These are phyloP conservation scores for Boletus mariae DNA, from an alignment of 1,284 basidiomycete species.

Conservation along the genomic window DNA sequence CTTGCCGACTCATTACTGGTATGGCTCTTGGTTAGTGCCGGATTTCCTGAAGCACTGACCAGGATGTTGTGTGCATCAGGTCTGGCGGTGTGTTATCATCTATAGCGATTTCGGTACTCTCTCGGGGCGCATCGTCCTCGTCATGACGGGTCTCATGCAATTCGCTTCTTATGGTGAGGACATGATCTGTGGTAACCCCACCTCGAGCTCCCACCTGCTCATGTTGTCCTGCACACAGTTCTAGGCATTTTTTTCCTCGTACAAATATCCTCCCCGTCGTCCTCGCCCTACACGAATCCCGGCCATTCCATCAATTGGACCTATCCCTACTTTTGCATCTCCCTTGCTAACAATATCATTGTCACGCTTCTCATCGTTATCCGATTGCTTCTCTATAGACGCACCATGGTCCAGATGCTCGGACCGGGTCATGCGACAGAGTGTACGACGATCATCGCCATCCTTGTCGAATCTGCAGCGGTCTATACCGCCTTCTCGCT, in stretches of 20 bases:
- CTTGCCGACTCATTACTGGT: constrained; percentile 32
- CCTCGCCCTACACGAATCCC: constrained; percentile 22
- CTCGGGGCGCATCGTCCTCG: constrained; percentile 14
- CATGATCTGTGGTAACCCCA: not conserved
- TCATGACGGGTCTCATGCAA: constrained; percentile 24
- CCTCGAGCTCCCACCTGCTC: not conserved
- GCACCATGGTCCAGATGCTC: constrained; percentile 8
- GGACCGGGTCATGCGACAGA: constrained; percentile 23
- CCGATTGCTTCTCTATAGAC: constrained; percentile 24
- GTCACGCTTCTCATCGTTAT: constrained; percentile 20
- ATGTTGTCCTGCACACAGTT: constrained; percentile 6
- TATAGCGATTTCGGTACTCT: constrained; percentile 19
- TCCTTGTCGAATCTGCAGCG: constrained; percentile 29
- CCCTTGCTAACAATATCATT: constrained; percentile 23
- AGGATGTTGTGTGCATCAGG: constrained; percentile 13
- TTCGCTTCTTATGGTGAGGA: constrained; percentile 25
- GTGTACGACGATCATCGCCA: constrained; percentile 26
- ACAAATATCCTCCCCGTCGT: constrained; percentile 28
- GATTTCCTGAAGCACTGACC: not conserved
- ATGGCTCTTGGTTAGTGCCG: not conserved
- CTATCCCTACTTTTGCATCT: constrained; percentile 24
- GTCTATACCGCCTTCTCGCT: constrained; percentile 26
- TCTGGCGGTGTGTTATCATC: constrained; percentile 34
- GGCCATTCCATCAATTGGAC: constrained; percentile 26
- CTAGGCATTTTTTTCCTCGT: constrained; percentile 26